Base-by-base conservation (phyloP, 306 rosid species). In the Quercus variabilis region DNA sequence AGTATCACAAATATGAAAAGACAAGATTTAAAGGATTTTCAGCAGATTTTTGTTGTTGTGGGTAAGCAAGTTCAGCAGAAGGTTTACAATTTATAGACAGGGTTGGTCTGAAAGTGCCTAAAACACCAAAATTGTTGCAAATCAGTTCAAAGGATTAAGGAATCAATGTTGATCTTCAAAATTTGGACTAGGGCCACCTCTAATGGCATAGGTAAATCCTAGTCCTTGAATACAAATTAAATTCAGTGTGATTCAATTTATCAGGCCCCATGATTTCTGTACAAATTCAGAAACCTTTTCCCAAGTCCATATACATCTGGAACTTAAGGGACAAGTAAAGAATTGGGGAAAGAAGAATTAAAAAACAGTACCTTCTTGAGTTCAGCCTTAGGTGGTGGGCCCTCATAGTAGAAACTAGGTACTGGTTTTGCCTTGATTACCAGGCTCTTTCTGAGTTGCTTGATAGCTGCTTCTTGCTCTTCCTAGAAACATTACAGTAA, bases 391-490 rank as follows among this genome's bases (percentile, higher is more conserved):
- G 97, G 96, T 60, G 99, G 98, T 78, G 98, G 97, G 1, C 84
- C 89, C 81, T 96, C 94, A 35, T 96, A 96, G 81, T 93, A 93
- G 89, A 96, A 96, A 85, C 81, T 93, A 64, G 99, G 99, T 5
- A 96, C 96, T 30, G 99, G 98, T 5, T 93, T 96, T 77, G 99
- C 99, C 86, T 88, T 96, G 76, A 96, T 81, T 80, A 96, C 92
- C 91, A 96, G 85, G 78, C 74, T 84, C 90, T 85, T 96, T 84
- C 99, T 89, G 81, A 96, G 72, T 86, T 85, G 89, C 87, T 89
- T 93, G 86, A 96, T 28, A 49, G 98, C 93, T 76, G 97, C 96
- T 55, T 93, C 94, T 65, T 96, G 94, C 92, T 96, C 99, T 89
- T 93, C 99, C 99, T 96, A 77, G 55, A 67, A 81, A 71, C 11